Base-by-base conservation (phyloP, 805 yeast species). In the Wilhelminamyces savonicus region DNA sequence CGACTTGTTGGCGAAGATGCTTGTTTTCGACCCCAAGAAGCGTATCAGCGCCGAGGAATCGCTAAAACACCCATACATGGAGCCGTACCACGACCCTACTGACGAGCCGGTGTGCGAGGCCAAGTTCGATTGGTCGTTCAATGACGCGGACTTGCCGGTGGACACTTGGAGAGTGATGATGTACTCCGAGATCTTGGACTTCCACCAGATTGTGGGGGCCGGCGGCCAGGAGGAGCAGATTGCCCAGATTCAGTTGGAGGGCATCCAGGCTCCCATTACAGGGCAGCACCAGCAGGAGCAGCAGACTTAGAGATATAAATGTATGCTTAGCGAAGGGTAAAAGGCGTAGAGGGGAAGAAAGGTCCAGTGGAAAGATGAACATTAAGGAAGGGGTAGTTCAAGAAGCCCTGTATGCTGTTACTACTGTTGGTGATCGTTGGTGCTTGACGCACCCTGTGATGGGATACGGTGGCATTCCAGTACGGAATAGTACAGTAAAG, bases 161-260 rank as follows among this genome's bases (percentile, higher is more conserved):
- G 97, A 92, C 50, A 86, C 96, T 10, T 90, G 98, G 98, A 78
- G 95, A 63, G 95, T 87, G 13, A 90, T 92, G 97, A 90, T 92
- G 95, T 92, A 92, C 62, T 82, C 94, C 30, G 98, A 90, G 61
- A 92, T 90, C 39, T 68, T 92, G 43, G 97, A 90, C 55, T 90
- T 87, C 73, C 97, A 90, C 59, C 94, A 87, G 56, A 84, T 83
- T 35, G 88, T 79, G 24, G 82, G 67, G 16, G 52, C 44, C 18
- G 51, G 36, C 16, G 45, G 39, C n/a, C 53, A 49, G 28, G 43
- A 32, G 23, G 50, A 52, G 15, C 53, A 48, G 23, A 23, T 36
- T 32, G 43, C 48, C 15, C 52, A 50, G 16, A 39, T 52, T 15
- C 53, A 44, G 27, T 54, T 52, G 29, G 48, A 50, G 31, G 57